A percentile compares a stretch with the other conserved stretches of the same genome.
These are phyloP conservation scores for Juglanconis sp. DNA, from an alignment of 2,329 filamentous ascomycete genomes.

Conservation along the genomic window DNA sequence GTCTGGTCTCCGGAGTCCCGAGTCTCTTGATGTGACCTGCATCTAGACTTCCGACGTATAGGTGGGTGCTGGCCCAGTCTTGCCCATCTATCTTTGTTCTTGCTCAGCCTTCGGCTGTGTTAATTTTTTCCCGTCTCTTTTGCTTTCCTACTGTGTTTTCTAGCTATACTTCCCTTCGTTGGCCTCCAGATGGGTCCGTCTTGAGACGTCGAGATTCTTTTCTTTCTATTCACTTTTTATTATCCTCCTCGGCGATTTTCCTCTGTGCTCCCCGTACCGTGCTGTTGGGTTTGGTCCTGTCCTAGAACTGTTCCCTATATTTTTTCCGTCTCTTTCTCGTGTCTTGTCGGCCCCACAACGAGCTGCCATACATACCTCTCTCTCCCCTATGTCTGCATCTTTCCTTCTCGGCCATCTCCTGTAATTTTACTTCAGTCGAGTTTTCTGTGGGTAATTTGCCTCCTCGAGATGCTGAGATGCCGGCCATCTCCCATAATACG, in stretches of 20 bases:
- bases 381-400: conserved; percentile 16
- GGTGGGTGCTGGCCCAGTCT: neutral
- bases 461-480: conserved; percentile 31
- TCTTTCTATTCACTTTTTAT: neutral
- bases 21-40: neutral
- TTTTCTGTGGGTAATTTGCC: conserved; percentile 20
- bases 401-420: conserved; percentile 22
- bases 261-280: conserved; percentile 1
- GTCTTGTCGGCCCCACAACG: neutral
- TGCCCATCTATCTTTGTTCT: neutral
- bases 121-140: neutral
- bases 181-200: neutral
- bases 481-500: conserved; percentile 27
- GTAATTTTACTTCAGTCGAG: conserved; percentile 26
- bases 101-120: conserved; percentile 9
- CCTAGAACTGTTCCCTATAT: conserved; percentile 3
- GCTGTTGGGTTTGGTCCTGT: conserved; percentile 3
- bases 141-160: neutral
- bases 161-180: conserved; percentile 8
- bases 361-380: no score
- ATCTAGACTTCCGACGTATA: neutral
- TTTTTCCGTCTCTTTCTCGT: neutral
- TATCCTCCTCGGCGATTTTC: neutral
- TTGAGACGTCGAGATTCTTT: neutral
- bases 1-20: neutral